Evolutionary conservation across 1,139 yeast genomes (phyloP).

Genomic region (Pichia sp.): DNA sequence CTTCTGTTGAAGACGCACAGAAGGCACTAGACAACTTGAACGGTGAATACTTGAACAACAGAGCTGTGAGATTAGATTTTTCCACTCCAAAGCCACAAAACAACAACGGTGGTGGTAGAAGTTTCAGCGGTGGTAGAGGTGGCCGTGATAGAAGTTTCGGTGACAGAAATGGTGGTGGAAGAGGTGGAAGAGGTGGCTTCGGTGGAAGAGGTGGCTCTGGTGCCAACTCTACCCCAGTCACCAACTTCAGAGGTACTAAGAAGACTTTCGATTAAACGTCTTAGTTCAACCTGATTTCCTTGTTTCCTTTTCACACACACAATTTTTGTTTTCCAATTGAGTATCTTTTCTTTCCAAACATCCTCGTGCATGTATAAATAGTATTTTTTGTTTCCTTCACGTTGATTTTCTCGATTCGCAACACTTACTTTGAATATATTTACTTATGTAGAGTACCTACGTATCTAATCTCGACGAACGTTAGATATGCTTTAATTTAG

Average conservation of each 20-base stretch:
- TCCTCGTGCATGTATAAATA: conserved; percentile 15
- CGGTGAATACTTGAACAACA: conserved; percentile 85
- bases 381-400: conserved; percentile 11
- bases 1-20: conserved; percentile 83
- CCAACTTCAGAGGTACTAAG: conserved; percentile 65
- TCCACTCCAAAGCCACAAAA: conserved; percentile 69
- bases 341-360: conserved; percentile 18
- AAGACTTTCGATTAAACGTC: conserved; percentile 63
- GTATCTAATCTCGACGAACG: conserved; percentile 2
- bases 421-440: neutral
- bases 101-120: conserved; percentile 23
- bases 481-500: neutral
- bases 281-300: neutral
- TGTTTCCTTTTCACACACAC: neutral
- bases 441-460: conserved; percentile 2
- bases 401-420: conserved; percentile 13
- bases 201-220: conserved; percentile 38
- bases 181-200: conserved; percentile 35
- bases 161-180: conserved; percentile 38
- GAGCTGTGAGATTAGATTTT: conserved; percentile 92
- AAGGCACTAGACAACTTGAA: conserved; percentile 82
- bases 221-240: conserved; percentile 57
- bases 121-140: conserved; percentile 35
- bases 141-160: conserved; percentile 29
- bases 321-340: conserved; percentile 2